These are phyloP conservation scores for Xylaria curta DNA, from an alignment of 495 filamentous ascomycete genomes.

Conservation along the genomic window DNA sequence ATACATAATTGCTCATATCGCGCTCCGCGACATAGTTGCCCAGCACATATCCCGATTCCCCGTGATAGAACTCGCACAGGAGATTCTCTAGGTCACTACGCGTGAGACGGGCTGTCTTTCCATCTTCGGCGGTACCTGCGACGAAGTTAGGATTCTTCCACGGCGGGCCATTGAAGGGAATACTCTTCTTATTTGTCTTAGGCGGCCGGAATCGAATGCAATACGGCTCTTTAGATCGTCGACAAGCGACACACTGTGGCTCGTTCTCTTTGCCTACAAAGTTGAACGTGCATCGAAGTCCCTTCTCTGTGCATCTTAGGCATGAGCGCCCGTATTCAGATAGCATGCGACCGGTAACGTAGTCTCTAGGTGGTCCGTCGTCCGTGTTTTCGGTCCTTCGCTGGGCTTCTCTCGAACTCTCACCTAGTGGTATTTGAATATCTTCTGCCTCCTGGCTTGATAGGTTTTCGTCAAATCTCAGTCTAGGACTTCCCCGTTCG, in stretches of 20 bases:
- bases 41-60: conserved; percentile 11
- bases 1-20: conserved; percentile 10
- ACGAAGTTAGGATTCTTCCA: conserved; percentile 38
- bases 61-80: conserved; percentile 27
- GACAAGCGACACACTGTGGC: conserved; percentile 31
- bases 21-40: conserved; percentile 20
- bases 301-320: conserved; percentile 34
- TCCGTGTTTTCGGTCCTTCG: not conserved
- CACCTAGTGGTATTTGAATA: not conserved
- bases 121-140: conserved; percentile 8
- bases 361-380: conserved; percentile 6
- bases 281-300: conserved; percentile 36
- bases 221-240: conserved; percentile 19
- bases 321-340: conserved; percentile 29
- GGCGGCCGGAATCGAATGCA: conserved; percentile 29
- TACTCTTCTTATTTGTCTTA: not conserved
- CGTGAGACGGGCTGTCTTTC: not conserved
- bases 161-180: conserved; percentile 26
- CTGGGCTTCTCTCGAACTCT: not conserved
- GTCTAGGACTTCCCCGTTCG: not conserved
- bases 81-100: conserved; percentile 23
- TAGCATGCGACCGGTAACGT: conserved; percentile 26
- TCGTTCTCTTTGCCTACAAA: conserved; percentile 28
- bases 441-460: not conserved
- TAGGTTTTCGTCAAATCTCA: not conserved